Base-by-base conservation (phyloP, 2,329 filamentous ascomycete genomes). In the Fusarium austroafricanum region DNA sequence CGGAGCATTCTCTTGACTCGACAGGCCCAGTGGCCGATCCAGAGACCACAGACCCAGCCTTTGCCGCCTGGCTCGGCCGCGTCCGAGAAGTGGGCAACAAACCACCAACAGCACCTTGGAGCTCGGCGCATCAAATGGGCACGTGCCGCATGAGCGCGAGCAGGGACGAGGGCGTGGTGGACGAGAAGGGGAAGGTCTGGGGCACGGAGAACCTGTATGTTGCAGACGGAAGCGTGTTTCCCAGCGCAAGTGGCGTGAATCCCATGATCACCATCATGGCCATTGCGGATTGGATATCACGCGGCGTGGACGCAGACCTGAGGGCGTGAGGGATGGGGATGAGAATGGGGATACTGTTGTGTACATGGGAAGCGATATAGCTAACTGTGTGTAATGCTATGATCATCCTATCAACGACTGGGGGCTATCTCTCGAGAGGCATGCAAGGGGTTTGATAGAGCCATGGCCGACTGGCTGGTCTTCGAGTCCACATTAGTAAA, bases 121-220 rank as follows among this genome's bases (percentile, higher is more conserved):
- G 83, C 29, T 91, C 88, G n/a, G 92, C 92, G 18, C 92, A 95
- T 78, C 92, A 94, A 80, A 94, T 94, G 92, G 90, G 91, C 21
- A 88, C 88, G 11, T 92, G 90, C 73, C 83, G 90, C 4, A 95
- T 94, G 92, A 88, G 87, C 61, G 81, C 82, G 42, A 78, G 77
- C 65, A 76, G 78, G 55, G 77, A 79, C 29, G 79, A 79, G 38
- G 87, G 88, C 28, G 88, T 89, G 14, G 89, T 90, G 4, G 86
- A 90, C 72, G 76, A 80, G 5, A 79, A 77, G 62, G 88, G 89
- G 3, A 81, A 76, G 65, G 87, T 93, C 9, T 94, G 90, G 90
- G 90, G 86, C 2, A 83, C 82, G 1, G 80, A 88, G 71, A 86
- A 85, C 1, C 73, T 94, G 71, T 93, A 88, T 74, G 87, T 94